Conservation (phyloP, 2,329 filamentous ascomycete genomes). For the Trichoderma endophyticum region DNA sequence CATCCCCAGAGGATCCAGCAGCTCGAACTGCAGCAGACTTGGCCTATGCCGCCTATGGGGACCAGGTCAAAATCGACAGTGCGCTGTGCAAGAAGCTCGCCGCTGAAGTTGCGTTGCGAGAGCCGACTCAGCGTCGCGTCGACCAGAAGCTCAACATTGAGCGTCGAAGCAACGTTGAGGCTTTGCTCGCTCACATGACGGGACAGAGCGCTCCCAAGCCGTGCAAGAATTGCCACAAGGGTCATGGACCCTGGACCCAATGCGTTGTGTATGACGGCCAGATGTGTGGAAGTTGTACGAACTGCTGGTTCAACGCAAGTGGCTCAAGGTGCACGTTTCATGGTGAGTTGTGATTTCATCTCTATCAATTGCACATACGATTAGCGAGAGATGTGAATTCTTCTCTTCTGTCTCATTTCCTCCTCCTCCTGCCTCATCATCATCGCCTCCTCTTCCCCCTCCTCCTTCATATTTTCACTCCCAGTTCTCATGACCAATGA, state of each 20-base stretch:
- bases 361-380: neutral
- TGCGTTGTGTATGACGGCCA: constrained; percentile 59
- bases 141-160: constrained; percentile 54
- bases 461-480: neutral
- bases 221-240: constrained; percentile 60
- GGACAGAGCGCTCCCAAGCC: constrained; percentile 46
- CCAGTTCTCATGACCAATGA: neutral
- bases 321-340: constrained; percentile 59
- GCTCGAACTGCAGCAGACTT: constrained; percentile 44
- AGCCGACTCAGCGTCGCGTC: constrained; percentile 50
- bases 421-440: neutral
- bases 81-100: constrained; percentile 54
- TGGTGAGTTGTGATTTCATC: constrained; percentile 39
- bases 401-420: neutral
- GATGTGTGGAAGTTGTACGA: constrained; percentile 60
- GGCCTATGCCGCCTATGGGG: constrained; percentile 47
- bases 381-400: neutral
- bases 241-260: constrained; percentile 56
- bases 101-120: constrained; percentile 46
- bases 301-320: constrained; percentile 63
- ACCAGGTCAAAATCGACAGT: constrained; percentile 48
- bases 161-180: constrained; percentile 59
- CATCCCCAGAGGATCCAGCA: constrained; percentile 9
- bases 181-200: constrained; percentile 55
- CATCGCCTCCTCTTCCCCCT: neutral